phyloP scores from a whole-genome alignment of 192 early-diverging fungal species.

The Entomortierella beljakovae region DNA sequence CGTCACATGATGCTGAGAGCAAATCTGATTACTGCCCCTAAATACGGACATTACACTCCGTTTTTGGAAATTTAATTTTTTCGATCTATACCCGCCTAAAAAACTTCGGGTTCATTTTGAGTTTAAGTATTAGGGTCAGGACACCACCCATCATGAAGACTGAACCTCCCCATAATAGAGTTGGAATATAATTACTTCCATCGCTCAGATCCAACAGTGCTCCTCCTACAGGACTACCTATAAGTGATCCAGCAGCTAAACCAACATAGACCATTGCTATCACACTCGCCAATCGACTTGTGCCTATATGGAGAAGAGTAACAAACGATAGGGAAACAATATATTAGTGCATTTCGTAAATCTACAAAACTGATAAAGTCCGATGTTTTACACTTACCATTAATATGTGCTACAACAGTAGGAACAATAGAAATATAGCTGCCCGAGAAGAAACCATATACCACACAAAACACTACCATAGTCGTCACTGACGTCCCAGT shows the following conservation, averaged over 20 bases:
- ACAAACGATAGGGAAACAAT: no score
- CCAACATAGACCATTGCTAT: constrained; percentile 66
- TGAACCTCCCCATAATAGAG: constrained; percentile 33
- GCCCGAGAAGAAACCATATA: constrained; percentile 69
- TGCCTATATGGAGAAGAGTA: no score
- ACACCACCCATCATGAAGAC: constrained; percentile 25
- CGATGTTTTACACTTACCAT: constrained; percentile 29
- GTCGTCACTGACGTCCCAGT: constrained; percentile 47
- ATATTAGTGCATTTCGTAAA: no score
- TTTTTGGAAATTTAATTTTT: not conserved
- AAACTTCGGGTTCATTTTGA: constrained; percentile 37
- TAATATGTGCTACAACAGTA: constrained; percentile 64
- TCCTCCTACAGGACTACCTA: constrained; percentile 62
- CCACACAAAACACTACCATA: constrained; percentile 57
- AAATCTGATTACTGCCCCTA: not conserved
- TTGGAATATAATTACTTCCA: constrained; percentile 22
- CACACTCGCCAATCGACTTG: constrained; percentile 65
- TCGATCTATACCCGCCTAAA: constrained; percentile 24
- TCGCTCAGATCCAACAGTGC: constrained; percentile 59
- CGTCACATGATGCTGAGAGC: not conserved
- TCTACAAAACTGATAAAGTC: no score
- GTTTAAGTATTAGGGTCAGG: constrained; percentile 25
- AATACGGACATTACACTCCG: not conserved
- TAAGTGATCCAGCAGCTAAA: constrained; percentile 60
- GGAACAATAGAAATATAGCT: constrained; percentile 65